Evolutionary conservation across 2,329 filamentous ascomycete genomes (phyloP).

Genomic region (Exophiala alcalophila): DNA sequence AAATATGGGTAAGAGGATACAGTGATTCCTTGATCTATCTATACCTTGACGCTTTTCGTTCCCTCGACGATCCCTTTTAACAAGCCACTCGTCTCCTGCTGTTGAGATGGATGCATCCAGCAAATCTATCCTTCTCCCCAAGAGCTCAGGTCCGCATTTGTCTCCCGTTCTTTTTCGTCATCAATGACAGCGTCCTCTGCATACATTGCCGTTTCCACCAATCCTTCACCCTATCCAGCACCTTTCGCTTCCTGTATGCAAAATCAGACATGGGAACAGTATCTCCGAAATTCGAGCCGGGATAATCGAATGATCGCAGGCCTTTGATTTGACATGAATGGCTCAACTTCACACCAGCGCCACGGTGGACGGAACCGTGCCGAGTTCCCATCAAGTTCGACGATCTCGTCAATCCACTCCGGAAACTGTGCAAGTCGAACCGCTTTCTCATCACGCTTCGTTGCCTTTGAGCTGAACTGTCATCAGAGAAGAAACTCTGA

Average conservation of each 20-base stretch:
- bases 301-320: constrained; percentile 17
- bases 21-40: not conserved
- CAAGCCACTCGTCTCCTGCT: not conserved
- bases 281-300: constrained; percentile 14
- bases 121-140: constrained; percentile 8
- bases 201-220: constrained; percentile 29
- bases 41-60: no score
- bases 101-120: not conserved
- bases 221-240: constrained; percentile 27
- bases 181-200: constrained; percentile 16
- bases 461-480: constrained; percentile 34
- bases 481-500: constrained; percentile 40
- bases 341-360: constrained; percentile 4
- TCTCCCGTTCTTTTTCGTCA: constrained; percentile 17
- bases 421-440: constrained; percentile 23
- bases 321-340: constrained; percentile 18
- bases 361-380: constrained; percentile 8
- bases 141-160: constrained; percentile 11
- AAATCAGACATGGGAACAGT: constrained; percentile 30
- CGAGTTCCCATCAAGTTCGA: constrained; percentile 13
- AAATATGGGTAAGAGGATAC: constrained; percentile 4
- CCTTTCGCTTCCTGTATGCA: constrained; percentile 29
- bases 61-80: no score
- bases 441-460: constrained; percentile 12
- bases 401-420: constrained; percentile 23